Base-by-base conservation (phyloP, 148 eudicot genomes). In the Linanthus parryae region DNA sequence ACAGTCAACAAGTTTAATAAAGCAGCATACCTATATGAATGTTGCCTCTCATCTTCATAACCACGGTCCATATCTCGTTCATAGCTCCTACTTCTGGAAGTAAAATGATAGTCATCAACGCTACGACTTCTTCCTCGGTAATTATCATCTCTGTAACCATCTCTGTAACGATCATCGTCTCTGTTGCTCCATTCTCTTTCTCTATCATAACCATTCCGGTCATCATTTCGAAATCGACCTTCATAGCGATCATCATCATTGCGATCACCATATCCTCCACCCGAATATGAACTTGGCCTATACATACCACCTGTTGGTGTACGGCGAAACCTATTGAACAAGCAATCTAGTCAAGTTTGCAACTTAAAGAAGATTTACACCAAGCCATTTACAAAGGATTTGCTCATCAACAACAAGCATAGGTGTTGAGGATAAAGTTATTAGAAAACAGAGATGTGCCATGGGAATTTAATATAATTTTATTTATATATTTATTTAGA, bases 21-120 rank as follows among this genome's bases (percentile, higher is more conserved):
- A 7, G 31, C 13, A 24, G 64, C 72, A 63, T 63, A 94, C 99
- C 91, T 72, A 52, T 91, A 74, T 54, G 99, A 84, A 48, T 80
- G 78, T 43, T 67, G 85, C 42, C 84, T 95, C 64, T 88, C 88
- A 54, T 80, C 95, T 58, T 84, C 96, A 66, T 72, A 79, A 56
- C 71, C 63, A 52, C 73, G 85, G 40, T 73, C 82, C 56, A 79
- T 77, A 16, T 87, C 77, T 65, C 77, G 74, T 48, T 88, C 95
- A 67, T 74, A 75, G 63, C 99, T 94, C 70, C 85, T 85, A 73
- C 90, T 74, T 65, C 91, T 88, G 38, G 83, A 76, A 44, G 75
- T 82, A 76, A 74, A 57, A 31, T 59, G 72, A 45, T 77, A 58
- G 27, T 61, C 91, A 70, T 79, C 94, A 28, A 48, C 52, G 66